Conservation (phyloP, 306 rosid genomes). For the Gastrolobium bilobum region DNA sequence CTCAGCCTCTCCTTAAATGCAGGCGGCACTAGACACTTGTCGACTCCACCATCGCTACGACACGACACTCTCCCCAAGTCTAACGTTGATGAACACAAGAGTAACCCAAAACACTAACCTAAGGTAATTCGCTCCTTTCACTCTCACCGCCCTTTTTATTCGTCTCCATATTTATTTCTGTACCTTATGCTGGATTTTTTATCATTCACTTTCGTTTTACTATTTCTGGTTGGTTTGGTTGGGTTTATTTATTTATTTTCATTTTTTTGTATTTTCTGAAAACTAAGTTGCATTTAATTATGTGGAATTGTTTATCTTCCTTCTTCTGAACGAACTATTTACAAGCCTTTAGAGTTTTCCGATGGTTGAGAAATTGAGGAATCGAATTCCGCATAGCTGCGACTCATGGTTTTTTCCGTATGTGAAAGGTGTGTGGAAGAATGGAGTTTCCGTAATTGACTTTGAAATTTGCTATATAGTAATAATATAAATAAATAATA, state of each 20-base stretch:
- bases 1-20: slow-evolving; percentile 54
- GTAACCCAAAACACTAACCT: slow-evolving; percentile 7
- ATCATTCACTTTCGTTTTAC: neutral
- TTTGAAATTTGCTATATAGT: neutral
- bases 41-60: slow-evolving; percentile 59
- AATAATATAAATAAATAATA: too few relatives aligned
- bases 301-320: neutral
- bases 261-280: slow-evolving; percentile 3
- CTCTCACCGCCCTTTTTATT: slow-evolving; percentile 8
- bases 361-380: neutral
- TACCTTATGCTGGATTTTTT: neutral
- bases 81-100: slow-evolving; percentile 9
- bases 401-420: neutral
- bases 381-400: neutral
- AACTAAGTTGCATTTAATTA: neutral
- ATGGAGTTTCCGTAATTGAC: slow-evolving; percentile 43
- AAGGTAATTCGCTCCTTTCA: slow-evolving; percentile 44
- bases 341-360: neutral
- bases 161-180: neutral
- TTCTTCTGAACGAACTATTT: neutral
- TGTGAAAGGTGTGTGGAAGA: slow-evolving; percentile 1
- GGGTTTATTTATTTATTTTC: neutral
- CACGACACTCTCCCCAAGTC: slow-evolving; percentile 50
- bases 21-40: slow-evolving; percentile 77
- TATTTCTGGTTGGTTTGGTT: neutral